These are phyloP conservation scores for Xylaria sp. DNA, from an alignment of 2,329 filamentous ascomycete species.

Conservation along the genomic window DNA sequence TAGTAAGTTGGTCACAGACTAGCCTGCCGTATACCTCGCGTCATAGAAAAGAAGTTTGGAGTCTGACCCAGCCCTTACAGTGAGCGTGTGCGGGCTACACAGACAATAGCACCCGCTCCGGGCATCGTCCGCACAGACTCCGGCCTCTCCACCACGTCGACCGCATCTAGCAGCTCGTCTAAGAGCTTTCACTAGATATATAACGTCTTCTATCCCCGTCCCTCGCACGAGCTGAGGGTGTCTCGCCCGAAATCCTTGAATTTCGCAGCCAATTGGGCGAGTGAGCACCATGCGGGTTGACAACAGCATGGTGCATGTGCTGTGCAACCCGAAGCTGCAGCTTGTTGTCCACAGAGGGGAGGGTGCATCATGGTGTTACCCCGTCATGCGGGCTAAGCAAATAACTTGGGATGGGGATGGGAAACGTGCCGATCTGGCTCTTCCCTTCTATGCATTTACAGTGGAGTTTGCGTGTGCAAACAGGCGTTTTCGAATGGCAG, in stretches of 20 bases:
- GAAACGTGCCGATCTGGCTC: neutral
- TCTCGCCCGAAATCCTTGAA: slow-evolving; percentile 3
- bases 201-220: slow-evolving; percentile 16
- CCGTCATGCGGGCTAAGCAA: slow-evolving; percentile 2
- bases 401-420: neutral
- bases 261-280: slow-evolving; percentile 15
- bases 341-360: slow-evolving; percentile 3
- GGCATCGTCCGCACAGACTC: slow-evolving; percentile 46
- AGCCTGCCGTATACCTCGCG: neutral
- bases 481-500: slow-evolving; percentile 25
- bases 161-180: slow-evolving; percentile 34
- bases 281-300: slow-evolving; percentile 16
- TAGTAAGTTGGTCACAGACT: slow-evolving; percentile 43
- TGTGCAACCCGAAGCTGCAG: slow-evolving; percentile 36
- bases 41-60: neutral
- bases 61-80: slow-evolving; percentile 38
- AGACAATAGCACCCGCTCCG: slow-evolving; percentile 31
- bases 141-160: slow-evolving; percentile 44
- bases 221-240: neutral
- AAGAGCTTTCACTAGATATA: slow-evolving; percentile 39
- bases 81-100: slow-evolving; percentile 35
- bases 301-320: slow-evolving; percentile 41
- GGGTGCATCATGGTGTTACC: slow-evolving; percentile 2
- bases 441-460: slow-evolving; percentile 35
- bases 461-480: slow-evolving; percentile 30